Evolutionary conservation across 345 rosid genomes (phyloP).

Genomic region (Microcos paniculata): DNA sequence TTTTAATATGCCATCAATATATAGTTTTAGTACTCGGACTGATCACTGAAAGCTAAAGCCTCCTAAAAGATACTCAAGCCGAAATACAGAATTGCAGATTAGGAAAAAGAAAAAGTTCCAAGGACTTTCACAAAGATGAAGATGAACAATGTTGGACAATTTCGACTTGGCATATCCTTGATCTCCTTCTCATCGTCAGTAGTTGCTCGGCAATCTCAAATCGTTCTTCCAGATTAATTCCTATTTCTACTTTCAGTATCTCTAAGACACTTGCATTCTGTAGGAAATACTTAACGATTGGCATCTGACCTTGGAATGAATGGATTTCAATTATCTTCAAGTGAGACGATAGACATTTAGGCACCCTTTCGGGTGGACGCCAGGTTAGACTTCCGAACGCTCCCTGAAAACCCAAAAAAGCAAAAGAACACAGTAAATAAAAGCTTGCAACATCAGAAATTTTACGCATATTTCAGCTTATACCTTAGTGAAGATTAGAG

Average conservation of each 20-base stretch:
- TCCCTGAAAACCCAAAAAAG: neutral
- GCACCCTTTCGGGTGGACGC: neutral
- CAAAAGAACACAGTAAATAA: neutral
- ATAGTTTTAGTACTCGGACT: no score
- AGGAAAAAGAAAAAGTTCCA: neutral
- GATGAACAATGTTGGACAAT: neutral
- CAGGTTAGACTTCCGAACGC: neutral
- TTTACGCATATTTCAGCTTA: neutral
- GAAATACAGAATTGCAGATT: neutral
- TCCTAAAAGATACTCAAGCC: no score
- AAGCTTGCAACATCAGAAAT: no score
- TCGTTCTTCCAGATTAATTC: neutral
- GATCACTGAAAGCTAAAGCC: no score
- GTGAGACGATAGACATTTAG: neutral
- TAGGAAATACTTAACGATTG: neutral
- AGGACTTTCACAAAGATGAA: neutral
- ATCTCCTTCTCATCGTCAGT: neutral
- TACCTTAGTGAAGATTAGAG: neutral
- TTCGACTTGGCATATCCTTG: neutral
- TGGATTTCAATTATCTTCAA: neutral
- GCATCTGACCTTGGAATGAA: neutral
- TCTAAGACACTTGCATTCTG: neutral
- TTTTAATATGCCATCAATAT: no score
- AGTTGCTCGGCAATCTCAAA: neutral
- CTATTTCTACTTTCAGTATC: neutral